phyloP scores from a whole-genome alignment of 345 rosid species.

The Dipteronia sinensis region DNA sequence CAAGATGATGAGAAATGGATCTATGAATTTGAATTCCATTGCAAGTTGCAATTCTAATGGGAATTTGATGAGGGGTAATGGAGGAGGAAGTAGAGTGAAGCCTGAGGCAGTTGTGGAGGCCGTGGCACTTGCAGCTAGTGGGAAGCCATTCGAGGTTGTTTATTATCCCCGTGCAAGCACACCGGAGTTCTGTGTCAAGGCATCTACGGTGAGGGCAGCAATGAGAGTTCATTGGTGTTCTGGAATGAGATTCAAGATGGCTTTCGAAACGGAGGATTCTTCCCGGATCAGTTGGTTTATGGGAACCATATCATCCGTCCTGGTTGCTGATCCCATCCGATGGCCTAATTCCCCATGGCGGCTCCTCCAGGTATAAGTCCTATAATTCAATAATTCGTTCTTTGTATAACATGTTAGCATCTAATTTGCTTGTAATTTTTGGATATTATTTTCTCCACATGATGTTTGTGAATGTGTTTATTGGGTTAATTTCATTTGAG shows the following conservation, averaged over 20 bases:
- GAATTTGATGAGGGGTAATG: conserved; percentile 28
- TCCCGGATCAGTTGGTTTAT: conserved; percentile 94
- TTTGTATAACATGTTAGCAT: neutral
- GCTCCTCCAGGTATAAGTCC: conserved; percentile 75
- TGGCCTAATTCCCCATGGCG: conserved; percentile 98
- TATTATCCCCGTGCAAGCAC: conserved; percentile 82
- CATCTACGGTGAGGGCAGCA: conserved; percentile 59
- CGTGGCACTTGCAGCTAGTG: conserved; percentile 57
- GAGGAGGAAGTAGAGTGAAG: conserved; percentile 41
- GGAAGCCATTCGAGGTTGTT: conserved; percentile 75
- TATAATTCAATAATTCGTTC: neutral
- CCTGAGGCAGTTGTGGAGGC: conserved; percentile 79
- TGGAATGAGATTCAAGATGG: conserved; percentile 98
- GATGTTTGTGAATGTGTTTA: conserved; percentile 3
- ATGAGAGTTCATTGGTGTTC: conserved; percentile 80
- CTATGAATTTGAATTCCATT: conserved; percentile 16
- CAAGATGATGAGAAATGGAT: conserved; percentile 45
- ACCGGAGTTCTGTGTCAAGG: conserved; percentile 84
- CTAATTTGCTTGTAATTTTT: neutral
- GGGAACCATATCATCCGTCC: conserved; percentile 91
- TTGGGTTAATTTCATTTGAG: neutral
- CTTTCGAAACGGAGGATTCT: conserved; percentile 92
- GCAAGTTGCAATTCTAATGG: conserved; percentile 28
- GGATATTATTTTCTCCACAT: neutral
- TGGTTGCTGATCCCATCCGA: conserved; percentile 75